These are phyloP conservation scores for Arabidopsis lyrata DNA, from an alignment of 441 rosid species.

Conservation along the genomic window DNA sequence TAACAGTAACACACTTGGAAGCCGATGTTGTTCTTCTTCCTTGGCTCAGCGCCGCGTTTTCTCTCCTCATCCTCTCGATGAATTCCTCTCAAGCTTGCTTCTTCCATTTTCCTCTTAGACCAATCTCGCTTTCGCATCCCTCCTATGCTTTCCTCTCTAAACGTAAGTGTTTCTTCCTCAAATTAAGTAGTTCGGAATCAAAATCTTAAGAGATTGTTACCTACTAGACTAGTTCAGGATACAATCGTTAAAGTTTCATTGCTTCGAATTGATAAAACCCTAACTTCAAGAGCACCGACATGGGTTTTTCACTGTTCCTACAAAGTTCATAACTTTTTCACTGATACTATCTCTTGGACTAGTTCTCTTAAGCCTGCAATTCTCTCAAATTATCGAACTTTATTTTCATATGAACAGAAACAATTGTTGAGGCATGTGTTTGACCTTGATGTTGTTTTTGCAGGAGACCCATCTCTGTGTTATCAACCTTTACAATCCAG, in stretches of 20 bases:
- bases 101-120: constrained; percentile 32
- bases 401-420: not conserved
- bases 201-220: constrained; percentile 13
- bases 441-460: constrained; percentile 33
- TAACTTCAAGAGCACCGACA: not conserved
- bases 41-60: constrained; percentile 38
- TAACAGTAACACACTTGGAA: not conserved
- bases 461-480: constrained; percentile 36
- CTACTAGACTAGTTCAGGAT: not conserved
- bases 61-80: constrained; percentile 40
- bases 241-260: not conserved
- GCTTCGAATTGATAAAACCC: constrained; percentile 18
- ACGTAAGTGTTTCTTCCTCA: constrained; percentile 29
- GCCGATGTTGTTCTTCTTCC: constrained; percentile 26
- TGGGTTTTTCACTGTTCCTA: constrained; percentile 9
- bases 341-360: constrained; percentile 8
- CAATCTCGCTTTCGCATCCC: constrained; percentile 26
- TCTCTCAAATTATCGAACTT: constrained; percentile 3
- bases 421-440: not conserved
- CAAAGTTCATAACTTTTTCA: constrained; percentile 24
- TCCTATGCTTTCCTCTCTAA: constrained; percentile 19
- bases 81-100: constrained; percentile 40
- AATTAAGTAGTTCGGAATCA: not conserved
- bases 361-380: constrained; percentile 26
- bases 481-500: constrained; percentile 36